Percentiles rank a stretch among this genome's conserved stretches.
Conservation (phyloP, 2,329 filamentous ascomycete genomes). For the Trichoderma sp. region DNA sequence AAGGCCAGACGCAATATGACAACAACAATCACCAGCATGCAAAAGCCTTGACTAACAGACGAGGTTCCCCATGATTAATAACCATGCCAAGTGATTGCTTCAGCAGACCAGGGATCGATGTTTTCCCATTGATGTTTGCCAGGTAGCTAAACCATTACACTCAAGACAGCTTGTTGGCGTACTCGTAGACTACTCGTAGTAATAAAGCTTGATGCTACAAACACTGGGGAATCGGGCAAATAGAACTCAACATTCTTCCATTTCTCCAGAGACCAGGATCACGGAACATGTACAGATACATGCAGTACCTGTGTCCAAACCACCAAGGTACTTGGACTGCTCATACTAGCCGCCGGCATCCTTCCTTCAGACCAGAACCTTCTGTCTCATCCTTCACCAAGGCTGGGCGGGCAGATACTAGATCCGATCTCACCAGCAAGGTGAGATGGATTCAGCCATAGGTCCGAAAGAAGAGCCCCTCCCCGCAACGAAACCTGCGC, state of each 20-base stretch:
- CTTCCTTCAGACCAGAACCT: not conserved
- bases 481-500: not conserved
- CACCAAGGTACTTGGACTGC: not conserved
- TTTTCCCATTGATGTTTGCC: not conserved
- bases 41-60: not conserved
- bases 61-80: not conserved
- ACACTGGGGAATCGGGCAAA: not conserved
- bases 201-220: not conserved
- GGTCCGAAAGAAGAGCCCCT: not conserved
- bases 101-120: not conserved
- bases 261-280: not conserved
- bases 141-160: not conserved
- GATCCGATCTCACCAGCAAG: not conserved
- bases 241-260: not conserved
- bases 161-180: not conserved
- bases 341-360: not conserved
- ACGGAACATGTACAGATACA: not conserved
- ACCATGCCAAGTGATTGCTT: not conserved
- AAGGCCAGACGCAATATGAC: not conserved
- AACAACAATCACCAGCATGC: not conserved
- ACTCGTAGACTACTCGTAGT: not conserved
- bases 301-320: not conserved
- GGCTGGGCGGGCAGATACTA: not conserved
- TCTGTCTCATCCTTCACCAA: not conserved
- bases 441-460: not conserved